Base-by-base conservation (phyloP, 768 basidiomycete species). In the Lactarius indigo region DNA sequence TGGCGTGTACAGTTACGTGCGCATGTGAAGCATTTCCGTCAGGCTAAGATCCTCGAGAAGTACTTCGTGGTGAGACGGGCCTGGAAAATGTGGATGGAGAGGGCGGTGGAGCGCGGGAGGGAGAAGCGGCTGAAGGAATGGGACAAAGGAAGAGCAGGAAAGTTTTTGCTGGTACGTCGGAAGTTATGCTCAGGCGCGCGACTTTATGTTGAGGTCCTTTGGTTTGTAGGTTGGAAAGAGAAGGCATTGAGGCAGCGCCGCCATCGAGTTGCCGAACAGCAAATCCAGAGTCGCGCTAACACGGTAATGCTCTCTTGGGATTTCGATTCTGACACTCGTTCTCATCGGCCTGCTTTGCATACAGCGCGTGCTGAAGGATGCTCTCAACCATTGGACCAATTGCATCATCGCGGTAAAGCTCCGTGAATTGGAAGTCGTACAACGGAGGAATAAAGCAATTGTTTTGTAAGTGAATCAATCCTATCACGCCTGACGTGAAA, bases 371-470 rank as follows among this genome's bases (percentile, higher is more conserved):
- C 70, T 87, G 67, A 75, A 76, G n/a, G 73, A 76, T 54, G 72
- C 81, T 2, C 74, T 94, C 64, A 74, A 77, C 23, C 77, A 73
- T 50, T 94, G 92, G 92, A 91, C 86, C 10, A 86, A 87, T 69
- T 83, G 85, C 6, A 87, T 91, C 9, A 88, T 92, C 64, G 85
- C 85, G 57, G 75, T 90, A 58, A 94, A 92, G 73, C 80, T 86
- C 60, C 84, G 87, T 35, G 90, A 92, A 74, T 73, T 91, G n/a
- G 84, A 90, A 56, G 81, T 85, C 23, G 76, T 77, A 9, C 85
- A 88, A 65, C 80, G 78, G 63, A 77, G 77, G 63, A 76, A 82
- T 28, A 78, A 75, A 41, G 71, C 71, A 17, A 61, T 81, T 23
- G 59, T 82, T 7, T 73, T 72, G 84, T 85, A 65, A 69, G 76